Evolutionary conservation across 805 yeast species (phyloP), one percentile per base, ranked within the genome.

Genomic region (Saturnispora quitensis): DNA sequence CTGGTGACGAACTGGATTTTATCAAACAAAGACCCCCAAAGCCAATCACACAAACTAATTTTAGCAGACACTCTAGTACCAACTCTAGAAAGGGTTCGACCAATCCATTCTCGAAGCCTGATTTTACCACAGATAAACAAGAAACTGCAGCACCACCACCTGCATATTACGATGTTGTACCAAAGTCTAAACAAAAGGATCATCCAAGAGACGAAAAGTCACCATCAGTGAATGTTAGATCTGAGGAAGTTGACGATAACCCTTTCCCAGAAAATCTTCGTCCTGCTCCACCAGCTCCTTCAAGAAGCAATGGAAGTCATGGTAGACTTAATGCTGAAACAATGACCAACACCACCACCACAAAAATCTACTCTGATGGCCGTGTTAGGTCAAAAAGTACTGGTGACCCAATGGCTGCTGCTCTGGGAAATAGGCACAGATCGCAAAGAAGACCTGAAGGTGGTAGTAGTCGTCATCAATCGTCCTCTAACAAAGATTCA

Each of bases 101-200:
- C 18, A 56, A 56, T 24, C 58, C 58, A 1, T 56, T 56, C 33
- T 33, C 56, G 6, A 49, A 44, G 20, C 27, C 51, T 6, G 48
- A 36, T 20, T 22, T 36, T 24, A 45, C 15, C 22, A 36, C 31
- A 7, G 35, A 31, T n/a, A 40, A 45, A 15, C 12, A 47, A 20
- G 43, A 43, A 18, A 33, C 34, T n/a, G 24, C 33, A 38, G 50
- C 61, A 17, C 87, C 88, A 7, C 89, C 90, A 5, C 89, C 89
- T 7, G 73, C 88, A 0, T 83, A 84, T 60, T 86, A 82, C 56
- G 89, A 83, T 58, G 84, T 75, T 20, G 81, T 87, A 2, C 80
- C 80, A n/a, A 64, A 69, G 15, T 13, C 36, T 4, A 38, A 43
- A 12, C 47, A 49, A 24, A 43, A 34, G 17, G 73, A 72, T 25